Evolutionary conservation across 2,329 filamentous ascomycete genomes (phyloP), one percentile per base, ranked within the genome.

Genomic region (Microsporum canis): DNA sequence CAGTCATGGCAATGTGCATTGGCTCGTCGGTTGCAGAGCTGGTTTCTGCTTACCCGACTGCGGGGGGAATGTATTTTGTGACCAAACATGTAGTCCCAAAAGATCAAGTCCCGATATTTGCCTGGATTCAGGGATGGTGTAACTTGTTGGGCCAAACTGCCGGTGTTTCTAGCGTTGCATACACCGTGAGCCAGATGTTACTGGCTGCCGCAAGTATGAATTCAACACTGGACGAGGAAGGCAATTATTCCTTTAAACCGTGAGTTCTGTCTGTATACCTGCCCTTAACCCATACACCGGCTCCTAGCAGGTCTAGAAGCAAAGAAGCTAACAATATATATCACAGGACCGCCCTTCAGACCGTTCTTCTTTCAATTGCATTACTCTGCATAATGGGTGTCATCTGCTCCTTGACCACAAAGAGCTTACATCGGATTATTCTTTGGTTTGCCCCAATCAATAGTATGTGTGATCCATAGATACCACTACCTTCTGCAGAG

Each of bases 361-460:
- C 82, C 0, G 82, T 86, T 0, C 68, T 84, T 5, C 72, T 86
- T 7, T 78, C 83, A 0, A 81, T 86, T 59, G 72, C 76, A 10
- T 71, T 84, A 17, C 73, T 87, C 1, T 78, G 80, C 60, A 65
- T 79, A 47, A 80, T 82, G 71, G 84, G 82, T 1, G 71, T 79
- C 7, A 81, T 86, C n/a, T 85, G 83, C 71, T 86, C 84, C 0
- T 74, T 86, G 55, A 82, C 82, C 0, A 86, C 84, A 0, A 81
- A 79, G 66, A 79, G 76, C 59, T 73, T 86, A 10, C 82, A 86
- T 67, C 76, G 78, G 57, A 82, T 85, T 55, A 78, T 86, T 55
- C 71, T 83, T 7, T 86, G 83, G 82, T 86, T 86, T 69, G 84
- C 84, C 6, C 84, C 84, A 0, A 85, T 86, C 65, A 86, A 86